These are phyloP conservation scores for Dryas integrifolia DNA, from an alignment of 331 rosid species.

Conservation along the genomic window DNA sequence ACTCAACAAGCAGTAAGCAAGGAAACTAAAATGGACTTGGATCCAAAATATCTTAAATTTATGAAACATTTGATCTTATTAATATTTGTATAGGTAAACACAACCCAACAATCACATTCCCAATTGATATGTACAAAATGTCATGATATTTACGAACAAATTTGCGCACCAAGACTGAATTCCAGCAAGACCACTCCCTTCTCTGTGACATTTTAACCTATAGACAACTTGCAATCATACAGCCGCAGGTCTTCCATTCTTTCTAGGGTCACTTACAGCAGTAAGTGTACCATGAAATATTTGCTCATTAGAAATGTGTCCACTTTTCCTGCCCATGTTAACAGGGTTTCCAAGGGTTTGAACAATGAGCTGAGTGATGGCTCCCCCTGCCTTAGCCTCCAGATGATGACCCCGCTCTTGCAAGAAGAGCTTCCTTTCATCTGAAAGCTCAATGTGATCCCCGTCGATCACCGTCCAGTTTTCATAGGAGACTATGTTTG, in stretches of 20 bases:
- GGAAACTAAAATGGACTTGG: too few relatives aligned
- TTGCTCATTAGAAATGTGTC: slow-evolving; percentile 24
- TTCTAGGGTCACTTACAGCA: slow-evolving; percentile 85
- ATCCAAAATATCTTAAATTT: too few relatives aligned
- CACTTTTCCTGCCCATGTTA: slow-evolving; percentile 35
- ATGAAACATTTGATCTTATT: neutral
- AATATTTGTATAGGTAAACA: neutral
- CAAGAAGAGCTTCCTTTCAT: slow-evolving; percentile 51
- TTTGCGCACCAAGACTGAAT: neutral
- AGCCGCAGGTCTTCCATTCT: slow-evolving; percentile 81
- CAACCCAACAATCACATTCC: neutral
- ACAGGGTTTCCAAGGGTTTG: slow-evolving; percentile 42
- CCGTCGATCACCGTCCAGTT: slow-evolving; percentile 62
- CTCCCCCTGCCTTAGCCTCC: slow-evolving; percentile 29
- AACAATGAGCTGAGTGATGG: slow-evolving; percentile 68
- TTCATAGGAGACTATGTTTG: slow-evolving; percentile 60
- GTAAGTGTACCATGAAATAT: slow-evolving; percentile 53
- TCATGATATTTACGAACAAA: neutral
- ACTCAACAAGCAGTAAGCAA: too few relatives aligned
- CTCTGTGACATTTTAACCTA: neutral
- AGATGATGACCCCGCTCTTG: slow-evolving; percentile 64
- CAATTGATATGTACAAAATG: neutral
- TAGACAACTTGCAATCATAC: slow-evolving; percentile 9
- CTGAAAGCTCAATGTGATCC: slow-evolving; percentile 61
- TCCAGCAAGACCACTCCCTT: neutral